Conservation (phyloP, 306 rosid species). For the Fagus sylvatica region DNA sequence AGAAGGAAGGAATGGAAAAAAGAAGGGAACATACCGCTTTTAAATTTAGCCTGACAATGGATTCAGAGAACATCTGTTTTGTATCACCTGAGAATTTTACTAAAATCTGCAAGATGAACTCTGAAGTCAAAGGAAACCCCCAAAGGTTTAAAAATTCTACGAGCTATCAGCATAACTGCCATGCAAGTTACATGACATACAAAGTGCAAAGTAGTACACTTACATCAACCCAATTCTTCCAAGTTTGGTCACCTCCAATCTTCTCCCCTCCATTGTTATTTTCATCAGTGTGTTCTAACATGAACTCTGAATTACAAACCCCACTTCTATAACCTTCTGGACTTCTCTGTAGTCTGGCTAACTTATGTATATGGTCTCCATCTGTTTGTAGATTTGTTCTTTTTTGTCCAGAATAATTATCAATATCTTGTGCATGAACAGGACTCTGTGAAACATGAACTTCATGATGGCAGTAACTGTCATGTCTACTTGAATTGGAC, state of each 20-base stretch:
- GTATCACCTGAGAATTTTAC: slow-evolving; percentile 46
- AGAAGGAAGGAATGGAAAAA: not conserved
- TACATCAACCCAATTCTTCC: slow-evolving; percentile 66
- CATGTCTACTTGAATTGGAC: slow-evolving; percentile 33
- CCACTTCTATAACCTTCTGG: slow-evolving; percentile 39
- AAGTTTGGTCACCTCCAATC: slow-evolving; percentile 31
- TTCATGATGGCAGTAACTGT: slow-evolving; percentile 26
- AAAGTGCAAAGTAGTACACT: slow-evolving; percentile 30
- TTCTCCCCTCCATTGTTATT: slow-evolving; percentile 36
- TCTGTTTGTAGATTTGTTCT: slow-evolving; percentile 43
- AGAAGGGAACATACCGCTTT: slow-evolving; percentile 44
- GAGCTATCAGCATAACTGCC: slow-evolving; percentile 19
- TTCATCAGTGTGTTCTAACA: slow-evolving; percentile 28
- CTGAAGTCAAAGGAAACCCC: slow-evolving; percentile 9
- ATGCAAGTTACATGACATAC: slow-evolving; percentile 4
- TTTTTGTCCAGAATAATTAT: slow-evolving; percentile 55
- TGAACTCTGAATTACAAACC: slow-evolving; percentile 31
- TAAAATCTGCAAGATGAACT: slow-evolving; percentile 57
- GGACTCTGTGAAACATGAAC: slow-evolving; percentile 37
- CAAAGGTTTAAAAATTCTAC: not conserved
- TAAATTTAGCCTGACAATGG: slow-evolving; percentile 51
- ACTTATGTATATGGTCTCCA: slow-evolving; percentile 35
- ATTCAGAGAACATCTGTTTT: slow-evolving; percentile 58
- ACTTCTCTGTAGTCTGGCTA: slow-evolving; percentile 34
- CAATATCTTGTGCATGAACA: slow-evolving; percentile 27